Evolutionary conservation across 108 stramenopile genomes (phyloP).

Genomic region (Phaeodactylum tricornutum): DNA sequence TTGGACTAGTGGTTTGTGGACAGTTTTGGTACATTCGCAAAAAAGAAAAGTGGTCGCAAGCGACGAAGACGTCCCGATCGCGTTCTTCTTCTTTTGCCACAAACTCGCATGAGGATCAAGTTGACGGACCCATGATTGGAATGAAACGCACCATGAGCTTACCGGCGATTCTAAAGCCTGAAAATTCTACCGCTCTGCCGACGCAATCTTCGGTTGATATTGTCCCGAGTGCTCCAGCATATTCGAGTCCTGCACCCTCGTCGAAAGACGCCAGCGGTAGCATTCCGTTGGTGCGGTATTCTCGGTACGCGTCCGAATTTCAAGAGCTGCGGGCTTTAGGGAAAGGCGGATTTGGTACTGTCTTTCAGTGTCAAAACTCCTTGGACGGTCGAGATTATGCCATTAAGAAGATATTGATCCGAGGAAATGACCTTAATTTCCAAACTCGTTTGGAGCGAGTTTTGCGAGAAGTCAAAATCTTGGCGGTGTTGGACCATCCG

Average conservation of each 20-base stretch:
- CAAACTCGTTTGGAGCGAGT: slow-evolving; percentile 67
- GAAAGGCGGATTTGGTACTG: slow-evolving; percentile 85
- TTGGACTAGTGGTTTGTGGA: slow-evolving; percentile 3
- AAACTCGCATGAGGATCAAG: slow-evolving; percentile 5
- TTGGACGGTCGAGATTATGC: slow-evolving; percentile 89
- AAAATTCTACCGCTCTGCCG: too few relatives aligned
- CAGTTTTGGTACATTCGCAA: slow-evolving; percentile 13
- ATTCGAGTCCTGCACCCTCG: too few relatives aligned
- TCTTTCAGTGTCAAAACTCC: slow-evolving; percentile 65
- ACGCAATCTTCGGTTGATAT: too few relatives aligned
- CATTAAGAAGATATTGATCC: slow-evolving; percentile 85
- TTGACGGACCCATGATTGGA: slow-evolving; percentile 1
- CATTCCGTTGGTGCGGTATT: slow-evolving; percentile 74
- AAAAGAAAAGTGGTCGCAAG: slow-evolving; percentile 7
- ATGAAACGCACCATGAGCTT: neutral
- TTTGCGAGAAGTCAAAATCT: slow-evolving; percentile 90
- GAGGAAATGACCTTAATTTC: slow-evolving; percentile 27
- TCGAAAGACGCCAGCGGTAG: slow-evolving; percentile 19
- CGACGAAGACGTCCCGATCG: neutral
- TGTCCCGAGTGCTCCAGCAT: too few relatives aligned
- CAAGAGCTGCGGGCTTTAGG: slow-evolving; percentile 64
- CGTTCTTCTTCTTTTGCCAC: neutral
- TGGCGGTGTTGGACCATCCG: slow-evolving; percentile 86
- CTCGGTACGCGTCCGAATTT: slow-evolving; percentile 76
- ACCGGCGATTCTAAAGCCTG: neutral